phyloP scores from a whole-genome alignment of 345 rosid genomes.

The Eucalyptus caleyi region DNA sequence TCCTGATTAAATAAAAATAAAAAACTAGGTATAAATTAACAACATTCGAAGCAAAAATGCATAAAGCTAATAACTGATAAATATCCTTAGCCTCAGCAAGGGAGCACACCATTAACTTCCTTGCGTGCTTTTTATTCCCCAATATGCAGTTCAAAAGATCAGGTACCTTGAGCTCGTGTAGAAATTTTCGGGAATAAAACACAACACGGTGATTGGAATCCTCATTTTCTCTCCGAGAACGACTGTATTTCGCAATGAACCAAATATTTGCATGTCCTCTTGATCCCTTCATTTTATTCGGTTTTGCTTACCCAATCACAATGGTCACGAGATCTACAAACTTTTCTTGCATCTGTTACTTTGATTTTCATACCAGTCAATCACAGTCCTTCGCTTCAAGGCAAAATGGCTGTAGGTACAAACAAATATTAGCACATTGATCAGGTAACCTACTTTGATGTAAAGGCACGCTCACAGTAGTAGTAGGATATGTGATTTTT shows the following conservation, averaged over 20 bases:
- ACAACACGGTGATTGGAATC: fast-evolving
- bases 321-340: background rate
- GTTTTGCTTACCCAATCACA: background rate
- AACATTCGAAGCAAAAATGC: background rate
- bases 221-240: background rate
- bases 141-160: background rate
- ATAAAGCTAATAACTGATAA: background rate
- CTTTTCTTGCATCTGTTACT: background rate
- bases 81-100: background rate
- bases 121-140: background rate
- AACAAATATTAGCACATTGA: background rate
- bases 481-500: background rate
- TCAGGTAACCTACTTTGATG: background rate
- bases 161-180: background rate
- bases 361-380: background rate
- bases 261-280: background rate
- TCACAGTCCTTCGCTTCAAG: background rate
- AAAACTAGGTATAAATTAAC: background rate
- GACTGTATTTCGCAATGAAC: background rate
- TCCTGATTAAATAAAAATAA: fast-evolving
- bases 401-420: background rate
- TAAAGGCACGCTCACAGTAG: background rate
- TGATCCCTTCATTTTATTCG: background rate
- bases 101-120: background rate
- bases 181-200: background rate